phyloP scores from a whole-genome alignment of 805 yeast genomes.

The Myxozyma udenii region DNA sequence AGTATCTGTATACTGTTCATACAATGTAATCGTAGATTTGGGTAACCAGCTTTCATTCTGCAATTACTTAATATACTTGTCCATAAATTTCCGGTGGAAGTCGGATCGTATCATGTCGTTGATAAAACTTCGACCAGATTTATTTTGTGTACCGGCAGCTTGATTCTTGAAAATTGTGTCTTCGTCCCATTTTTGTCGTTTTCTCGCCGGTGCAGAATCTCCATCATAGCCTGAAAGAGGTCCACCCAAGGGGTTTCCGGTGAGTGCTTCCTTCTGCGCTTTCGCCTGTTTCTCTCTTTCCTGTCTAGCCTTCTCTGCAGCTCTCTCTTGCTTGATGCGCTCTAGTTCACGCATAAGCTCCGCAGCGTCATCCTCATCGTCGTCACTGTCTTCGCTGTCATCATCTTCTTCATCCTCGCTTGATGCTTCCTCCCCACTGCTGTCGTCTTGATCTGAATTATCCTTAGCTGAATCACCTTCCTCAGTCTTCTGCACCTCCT shows the following conservation, averaged over 20 bases:
- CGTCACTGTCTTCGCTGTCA: constrained; percentile 31
- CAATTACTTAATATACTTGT: constrained; percentile 36
- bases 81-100: constrained; percentile 40
- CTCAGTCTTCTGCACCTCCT: constrained; percentile 25
- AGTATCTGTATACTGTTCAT: too few relatives aligned
- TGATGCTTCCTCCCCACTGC: constrained; percentile 4
- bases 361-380: constrained; percentile 38
- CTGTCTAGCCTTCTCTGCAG: constrained; percentile 31
- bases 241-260: constrained; percentile 38
- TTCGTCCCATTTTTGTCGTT: constrained; percentile 36
- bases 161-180: constrained; percentile 40
- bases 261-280: constrained; percentile 33
- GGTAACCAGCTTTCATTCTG: too few relatives aligned
- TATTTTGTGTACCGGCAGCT: constrained; percentile 34
- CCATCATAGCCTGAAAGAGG: constrained; percentile 15
- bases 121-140: constrained; percentile 33
- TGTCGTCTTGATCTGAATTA: constrained; percentile 11
- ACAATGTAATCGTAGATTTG: too few relatives aligned
- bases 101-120: constrained; percentile 42
- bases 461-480: constrained; percentile 10
- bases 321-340: constrained; percentile 38
- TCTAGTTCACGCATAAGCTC: constrained; percentile 38
- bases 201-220: too few relatives aligned
- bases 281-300: constrained; percentile 28
- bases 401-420: constrained; percentile 15